phyloP scores from a whole-genome alignment of 1,284 basidiomycete species.

The Ceratobasidium sp. region DNA sequence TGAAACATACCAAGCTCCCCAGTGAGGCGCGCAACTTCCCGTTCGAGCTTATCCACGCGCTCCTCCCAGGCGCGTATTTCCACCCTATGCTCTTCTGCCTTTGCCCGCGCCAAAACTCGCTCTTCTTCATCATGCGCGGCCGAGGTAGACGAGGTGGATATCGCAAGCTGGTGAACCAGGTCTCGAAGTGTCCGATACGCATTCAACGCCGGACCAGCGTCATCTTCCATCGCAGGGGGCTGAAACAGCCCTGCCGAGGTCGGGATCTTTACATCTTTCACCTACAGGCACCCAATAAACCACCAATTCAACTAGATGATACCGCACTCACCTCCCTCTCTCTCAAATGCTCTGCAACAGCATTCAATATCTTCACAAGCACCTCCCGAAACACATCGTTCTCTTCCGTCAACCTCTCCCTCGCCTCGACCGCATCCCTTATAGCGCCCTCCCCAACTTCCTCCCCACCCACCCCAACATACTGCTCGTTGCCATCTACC shows the following conservation, averaged over 20 bases:
- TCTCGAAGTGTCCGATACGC: constrained; percentile 37
- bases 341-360: constrained; percentile 54
- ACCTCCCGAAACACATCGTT: constrained; percentile 74
- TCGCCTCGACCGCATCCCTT: constrained; percentile 76
- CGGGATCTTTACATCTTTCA: constrained; percentile 12
- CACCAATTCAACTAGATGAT: background rate
- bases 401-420: constrained; percentile 74
- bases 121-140: constrained; percentile 62
- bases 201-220: constrained; percentile 21
- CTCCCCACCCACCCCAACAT: constrained; percentile 51
- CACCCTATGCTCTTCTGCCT: constrained; percentile 37
- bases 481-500: constrained; percentile 33
- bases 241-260: background rate
- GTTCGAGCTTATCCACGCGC: constrained; percentile 44
- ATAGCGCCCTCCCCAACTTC: constrained; percentile 75
- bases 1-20: constrained; percentile 47
- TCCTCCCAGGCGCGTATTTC: constrained; percentile 47
- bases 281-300: background rate
- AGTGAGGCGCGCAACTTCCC: constrained; percentile 52
- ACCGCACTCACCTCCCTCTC: constrained; percentile 52
- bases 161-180: constrained; percentile 27
- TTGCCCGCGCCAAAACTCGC: constrained; percentile 50
- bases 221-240: constrained; percentile 4
- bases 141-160: constrained; percentile 6
- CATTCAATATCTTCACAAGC: constrained; percentile 74